Conservation (phyloP, 208 protist species). For the Vickermania ingenoplastis region DNA sequence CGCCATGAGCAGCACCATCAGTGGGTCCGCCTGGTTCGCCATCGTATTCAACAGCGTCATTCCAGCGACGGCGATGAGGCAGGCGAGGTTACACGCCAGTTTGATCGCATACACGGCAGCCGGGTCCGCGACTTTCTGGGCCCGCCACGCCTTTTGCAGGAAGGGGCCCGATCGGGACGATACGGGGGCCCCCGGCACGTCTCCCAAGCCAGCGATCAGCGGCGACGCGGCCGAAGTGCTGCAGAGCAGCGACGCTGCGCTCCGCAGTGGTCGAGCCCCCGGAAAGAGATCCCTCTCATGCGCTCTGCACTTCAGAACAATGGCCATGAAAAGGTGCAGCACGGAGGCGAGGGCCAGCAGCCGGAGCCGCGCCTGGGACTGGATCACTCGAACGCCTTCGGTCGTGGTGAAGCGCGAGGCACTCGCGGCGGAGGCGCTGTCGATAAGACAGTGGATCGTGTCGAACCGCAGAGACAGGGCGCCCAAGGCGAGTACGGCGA, state of each 20-base stretch:
- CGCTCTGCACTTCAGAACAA: conserved; percentile 57
- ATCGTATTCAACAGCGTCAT: conserved; percentile 50
- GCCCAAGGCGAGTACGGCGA: conserved; percentile 10
- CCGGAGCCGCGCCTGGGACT: conserved; percentile 43
- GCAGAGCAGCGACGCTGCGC: conserved; percentile 15
- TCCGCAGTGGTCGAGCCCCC: conserved; percentile 20
- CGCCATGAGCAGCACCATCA: conserved; percentile 43
- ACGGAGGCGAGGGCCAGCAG: conserved; percentile 41
- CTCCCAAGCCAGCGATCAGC: not conserved
- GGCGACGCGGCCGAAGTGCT: conserved; percentile 1
- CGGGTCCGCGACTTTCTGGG: not conserved
- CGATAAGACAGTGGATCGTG: conserved; percentile 38
- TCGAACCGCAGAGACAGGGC: conserved; percentile 5
- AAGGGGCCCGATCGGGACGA: not conserved
- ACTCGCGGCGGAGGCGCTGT: not conserved
- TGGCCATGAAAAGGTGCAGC: conserved; percentile 42
- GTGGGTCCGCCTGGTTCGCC: conserved; percentile 46
- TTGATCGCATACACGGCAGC: not conserved
- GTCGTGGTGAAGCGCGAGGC: not conserved
- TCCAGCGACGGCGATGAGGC: conserved; percentile 28
- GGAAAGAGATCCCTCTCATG: conserved; percentile 46
- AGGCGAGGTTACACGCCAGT: conserved; percentile 45
- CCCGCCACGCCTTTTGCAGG: not conserved
- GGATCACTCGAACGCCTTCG: conserved; percentile 1
- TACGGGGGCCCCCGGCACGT: not conserved